phyloP scores from a whole-genome alignment of 306 rosid genomes.

The Pachyrhizus erosus region DNA sequence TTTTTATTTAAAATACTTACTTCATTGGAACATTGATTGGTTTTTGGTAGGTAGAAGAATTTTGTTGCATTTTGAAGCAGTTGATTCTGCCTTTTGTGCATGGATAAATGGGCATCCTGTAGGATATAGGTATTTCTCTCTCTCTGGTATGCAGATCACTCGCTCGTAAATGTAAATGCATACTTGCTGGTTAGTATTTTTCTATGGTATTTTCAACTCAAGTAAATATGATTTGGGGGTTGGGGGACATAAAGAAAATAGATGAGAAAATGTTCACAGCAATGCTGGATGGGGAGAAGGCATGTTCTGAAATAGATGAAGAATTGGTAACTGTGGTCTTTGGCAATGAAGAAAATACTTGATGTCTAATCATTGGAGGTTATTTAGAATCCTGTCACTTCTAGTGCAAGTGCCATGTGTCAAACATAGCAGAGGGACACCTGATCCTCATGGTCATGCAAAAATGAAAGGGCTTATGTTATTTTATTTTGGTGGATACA shows the following conservation, averaged over 20 bases:
- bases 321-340: neutral
- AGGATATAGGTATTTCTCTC: conserved; percentile 77
- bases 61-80: conserved; percentile 94
- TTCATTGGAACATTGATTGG: conserved; percentile 28
- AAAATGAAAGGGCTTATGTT: neutral
- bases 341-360: neutral
- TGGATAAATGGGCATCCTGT: conserved; percentile 90
- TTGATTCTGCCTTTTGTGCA: conserved; percentile 93
- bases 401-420: neutral
- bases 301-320: neutral
- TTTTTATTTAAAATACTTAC: conserved; percentile 1
- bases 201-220: conserved; percentile 12
- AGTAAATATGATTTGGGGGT: neutral
- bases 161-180: neutral
- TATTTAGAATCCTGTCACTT: neutral
- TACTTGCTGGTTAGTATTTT: conserved; percentile 8
- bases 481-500: neutral
- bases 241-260: neutral
- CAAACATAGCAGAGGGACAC: neutral
- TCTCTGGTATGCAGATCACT: neutral
- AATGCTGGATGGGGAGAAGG: neutral
- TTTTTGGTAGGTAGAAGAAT: conserved; percentile 83
- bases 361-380: neutral
- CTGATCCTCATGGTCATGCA: neutral
- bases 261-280: neutral